Base-by-base conservation (phyloP, 345 rosid species). In the Odontarrhena argentea region DNA sequence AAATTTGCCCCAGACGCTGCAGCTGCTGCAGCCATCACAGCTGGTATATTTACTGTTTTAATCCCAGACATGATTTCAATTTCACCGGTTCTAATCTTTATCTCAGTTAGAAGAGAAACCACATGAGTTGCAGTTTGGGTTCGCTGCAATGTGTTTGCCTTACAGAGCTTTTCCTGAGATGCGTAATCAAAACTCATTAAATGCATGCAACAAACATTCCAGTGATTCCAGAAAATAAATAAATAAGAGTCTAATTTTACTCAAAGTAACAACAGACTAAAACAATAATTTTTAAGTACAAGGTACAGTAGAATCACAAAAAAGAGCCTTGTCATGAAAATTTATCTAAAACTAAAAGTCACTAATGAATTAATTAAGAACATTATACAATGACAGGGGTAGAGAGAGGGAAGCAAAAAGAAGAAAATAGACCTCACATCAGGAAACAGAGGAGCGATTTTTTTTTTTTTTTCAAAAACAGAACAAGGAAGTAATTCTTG, bases 11-110 rank as follows among this genome's bases (percentile, higher is more conserved):
- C 97, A 42, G 97, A 91, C 3, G 99, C 99, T 62, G 99, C 97
- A 55, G 96, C 99, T 60, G 99, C 99, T 28, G 99, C 97, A 60
- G 91, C 93, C 91, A 87, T 86, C 83, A 91, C 97, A 28, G 99
- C 89, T 66, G 99, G 99, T 75, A 95, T 79, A 78, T 95, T 91
- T 68, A 96, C 96, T 47, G 99, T 83, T 52, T 82, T 79, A 74
- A 78, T 82, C 57, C 96, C 97, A 52, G 88, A 70, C 99, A 96
- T 89, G 71, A 77, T 74, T 67, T 89, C 97, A 86, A 82, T 95
- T 77, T 87, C 91, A 65, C 90, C 92, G 10, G 90, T 86, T 56
- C 96, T 96, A 75, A 91, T 89, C 76, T 80, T 81, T 85, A 95
- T 91, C 87, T 95, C 97, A 74, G 96, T 82, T 73, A 95, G 79